Conservation (phyloP, 306 rosid species). For the Inga leiocalycina region DNA sequence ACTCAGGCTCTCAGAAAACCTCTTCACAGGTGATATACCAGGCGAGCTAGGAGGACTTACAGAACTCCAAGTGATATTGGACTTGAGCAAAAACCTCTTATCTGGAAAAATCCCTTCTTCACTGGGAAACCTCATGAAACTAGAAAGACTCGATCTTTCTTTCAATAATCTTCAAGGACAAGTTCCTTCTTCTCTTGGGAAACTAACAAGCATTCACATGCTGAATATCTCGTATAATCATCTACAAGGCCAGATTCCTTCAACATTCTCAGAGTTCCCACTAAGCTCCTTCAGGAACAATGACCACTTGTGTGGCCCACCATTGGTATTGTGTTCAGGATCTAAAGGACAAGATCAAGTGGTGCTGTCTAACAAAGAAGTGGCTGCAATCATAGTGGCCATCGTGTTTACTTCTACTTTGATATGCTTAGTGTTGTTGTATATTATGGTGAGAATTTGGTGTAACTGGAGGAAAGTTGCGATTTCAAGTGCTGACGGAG, state of each 20-base stretch:
- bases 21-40: slow-evolving; percentile 65
- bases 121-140: slow-evolving; percentile 74
- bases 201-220: slow-evolving; percentile 79
- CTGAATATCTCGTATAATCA: slow-evolving; percentile 79
- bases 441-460: slow-evolving; percentile 92
- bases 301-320: slow-evolving; percentile 67
- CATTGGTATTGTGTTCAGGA: slow-evolving; percentile 59
- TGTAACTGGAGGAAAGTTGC: slow-evolving; percentile 83
- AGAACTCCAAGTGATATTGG: slow-evolving; percentile 84
- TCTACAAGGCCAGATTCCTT: slow-evolving; percentile 76
- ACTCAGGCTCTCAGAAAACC: slow-evolving; percentile 82
- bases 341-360: slow-evolving; percentile 39
- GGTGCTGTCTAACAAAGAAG: slow-evolving; percentile 62
- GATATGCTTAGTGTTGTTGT: slow-evolving; percentile 72
- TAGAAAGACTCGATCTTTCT: slow-evolving; percentile 83
- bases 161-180: slow-evolving; percentile 72
- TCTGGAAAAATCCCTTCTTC: slow-evolving; percentile 76
- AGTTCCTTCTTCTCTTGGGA: slow-evolving; percentile 68
- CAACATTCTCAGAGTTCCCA: slow-evolving; percentile 69
- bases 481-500: slow-evolving; percentile 61
- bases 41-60: slow-evolving; percentile 64
- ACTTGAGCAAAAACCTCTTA: slow-evolving; percentile 68
- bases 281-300: slow-evolving; percentile 73
- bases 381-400: slow-evolving; percentile 68
- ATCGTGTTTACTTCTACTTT: slow-evolving; percentile 73